Percentiles rank a stretch among this genome's conserved stretches.
Evolutionary conservation across 2,329 filamentous ascomycete species (phyloP).

Genomic region (Clonostachys chloroleuca): DNA sequence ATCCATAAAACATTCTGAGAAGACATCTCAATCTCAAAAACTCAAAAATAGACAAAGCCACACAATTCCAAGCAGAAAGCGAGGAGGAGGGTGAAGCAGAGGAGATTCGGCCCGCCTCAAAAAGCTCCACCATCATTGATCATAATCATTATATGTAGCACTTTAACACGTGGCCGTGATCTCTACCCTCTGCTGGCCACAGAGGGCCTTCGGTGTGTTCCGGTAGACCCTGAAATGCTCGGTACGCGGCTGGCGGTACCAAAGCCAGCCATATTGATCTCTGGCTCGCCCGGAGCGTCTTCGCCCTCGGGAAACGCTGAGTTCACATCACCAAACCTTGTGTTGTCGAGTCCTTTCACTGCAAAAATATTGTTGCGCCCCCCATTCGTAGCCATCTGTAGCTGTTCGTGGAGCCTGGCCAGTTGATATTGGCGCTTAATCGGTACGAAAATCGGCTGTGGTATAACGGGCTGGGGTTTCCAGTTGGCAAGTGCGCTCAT

Average conservation of each 20-base stretch:
- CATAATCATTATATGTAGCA: no score
- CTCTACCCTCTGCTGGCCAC: neutral
- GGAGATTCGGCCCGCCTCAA: no score
- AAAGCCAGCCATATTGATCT: conserved; percentile 22
- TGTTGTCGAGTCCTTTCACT: conserved; percentile 39
- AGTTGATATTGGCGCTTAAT: conserved; percentile 61
- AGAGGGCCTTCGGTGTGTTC: neutral
- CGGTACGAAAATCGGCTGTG: conserved; percentile 56
- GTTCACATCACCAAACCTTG: conserved; percentile 31
- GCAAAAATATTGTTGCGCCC: conserved; percentile 60
- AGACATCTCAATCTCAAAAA: no score
- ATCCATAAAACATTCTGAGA: no score
- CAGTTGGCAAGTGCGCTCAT: conserved; percentile 77
- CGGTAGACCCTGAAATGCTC: neutral
- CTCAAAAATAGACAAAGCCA: no score
- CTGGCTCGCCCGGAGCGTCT: conserved; percentile 55
- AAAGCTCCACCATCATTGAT: no score
- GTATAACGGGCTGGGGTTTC: conserved; percentile 72
- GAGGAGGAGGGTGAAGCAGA: no score
- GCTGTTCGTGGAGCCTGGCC: conserved; percentile 58
- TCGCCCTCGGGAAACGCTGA: conserved; percentile 32
- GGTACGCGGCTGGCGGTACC: neutral
- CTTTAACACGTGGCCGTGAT: no score
- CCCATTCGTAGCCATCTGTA: conserved; percentile 62
- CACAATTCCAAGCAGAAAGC: no score